Evolutionary conservation across 2,329 filamentous ascomycete genomes (phyloP).

Genomic region (Exophiala sp.): DNA sequence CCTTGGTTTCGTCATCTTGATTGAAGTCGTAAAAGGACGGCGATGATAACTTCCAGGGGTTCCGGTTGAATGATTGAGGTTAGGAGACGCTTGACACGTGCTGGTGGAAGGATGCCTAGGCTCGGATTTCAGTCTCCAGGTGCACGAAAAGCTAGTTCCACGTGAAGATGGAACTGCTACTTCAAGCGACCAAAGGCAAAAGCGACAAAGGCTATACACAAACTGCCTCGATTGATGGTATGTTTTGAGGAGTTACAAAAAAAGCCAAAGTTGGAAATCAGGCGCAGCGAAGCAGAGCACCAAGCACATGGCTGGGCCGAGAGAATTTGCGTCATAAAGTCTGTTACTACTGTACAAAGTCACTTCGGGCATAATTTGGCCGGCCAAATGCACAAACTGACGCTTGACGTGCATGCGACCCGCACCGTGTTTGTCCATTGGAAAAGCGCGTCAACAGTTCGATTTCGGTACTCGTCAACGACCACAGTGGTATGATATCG

Average conservation of each 20-base stretch:
- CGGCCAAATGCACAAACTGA: neutral
- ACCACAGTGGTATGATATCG: neutral
- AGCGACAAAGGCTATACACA: too few relatives aligned
- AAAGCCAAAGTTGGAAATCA: too few relatives aligned
- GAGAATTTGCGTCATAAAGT: neutral
- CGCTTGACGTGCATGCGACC: neutral
- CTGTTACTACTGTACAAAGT: too few relatives aligned
- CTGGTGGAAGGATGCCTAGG: neutral
- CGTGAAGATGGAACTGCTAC: neutral
- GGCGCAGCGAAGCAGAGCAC: neutral
- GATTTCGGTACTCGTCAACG: too few relatives aligned
- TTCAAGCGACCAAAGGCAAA: neutral
- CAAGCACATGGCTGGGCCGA: neutral
- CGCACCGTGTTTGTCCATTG: neutral
- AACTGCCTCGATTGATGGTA: too few relatives aligned
- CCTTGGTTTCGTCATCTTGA: constrained; percentile 50
- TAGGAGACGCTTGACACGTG: constrained; percentile 20
- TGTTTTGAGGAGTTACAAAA: too few relatives aligned
- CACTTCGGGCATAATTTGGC: too few relatives aligned
- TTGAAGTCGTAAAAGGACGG: constrained; percentile 49
- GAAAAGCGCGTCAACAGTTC: neutral
- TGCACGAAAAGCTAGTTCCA: neutral
- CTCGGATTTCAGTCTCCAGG: neutral
- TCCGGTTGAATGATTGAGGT: constrained; percentile 4
- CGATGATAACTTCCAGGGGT: neutral